Evolutionary conservation across 2,329 filamentous ascomycete genomes (phyloP), one percentile per base, ranked within the genome.

Genomic region (Metarhizium anisopliae): DNA sequence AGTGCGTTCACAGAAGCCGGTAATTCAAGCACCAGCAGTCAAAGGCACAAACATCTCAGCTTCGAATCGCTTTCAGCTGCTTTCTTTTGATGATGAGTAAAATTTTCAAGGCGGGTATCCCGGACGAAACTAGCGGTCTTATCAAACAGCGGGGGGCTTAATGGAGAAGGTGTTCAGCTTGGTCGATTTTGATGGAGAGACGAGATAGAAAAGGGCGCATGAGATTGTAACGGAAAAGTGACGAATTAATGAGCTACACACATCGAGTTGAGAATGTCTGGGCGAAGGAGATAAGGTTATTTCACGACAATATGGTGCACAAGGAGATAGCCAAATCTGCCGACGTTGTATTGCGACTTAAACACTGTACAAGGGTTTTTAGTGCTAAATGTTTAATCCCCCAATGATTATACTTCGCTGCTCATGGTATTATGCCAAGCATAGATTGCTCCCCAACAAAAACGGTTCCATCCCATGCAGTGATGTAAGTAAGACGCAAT

Each of bases 31-130:
- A 25, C 25, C 20, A 52, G 62, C 11, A 59, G 60, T 13, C 59
- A 66, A n/a, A 74, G 72, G 57, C 75, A 71, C 53, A 1, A 64
- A 69, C 50, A 68, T 68, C 49, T 65, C 73, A 14, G 66, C 74
- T 55, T 66, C 74, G 55, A 89, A 89, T 63, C 80, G 84, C 6
- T 89, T 88, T 66, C 73, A 81, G 51, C 64, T 85, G 56, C 74
- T 89, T 11, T 74, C 77, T 47, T 62, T 82, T 14, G 78, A 81
- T 52, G 75, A 70, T 18, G 66, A 68, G 29, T 20, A 35, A n/a
- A 16, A 11, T 18, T 18, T 40, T 20, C n/a, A 45, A 10, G 30
- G 7, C 20, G 40, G 13, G 30, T 49, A 6, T 45, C 6, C 16
- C 6, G 3, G 10, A 11, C 42, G n/a, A 45, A 18, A 11, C 42